A percentile compares a stretch with the other conserved stretches of the same genome.
These are phyloP conservation scores for Entonaema liquescens DNA, from an alignment of 495 filamentous ascomycete species.

Conservation along the genomic window DNA sequence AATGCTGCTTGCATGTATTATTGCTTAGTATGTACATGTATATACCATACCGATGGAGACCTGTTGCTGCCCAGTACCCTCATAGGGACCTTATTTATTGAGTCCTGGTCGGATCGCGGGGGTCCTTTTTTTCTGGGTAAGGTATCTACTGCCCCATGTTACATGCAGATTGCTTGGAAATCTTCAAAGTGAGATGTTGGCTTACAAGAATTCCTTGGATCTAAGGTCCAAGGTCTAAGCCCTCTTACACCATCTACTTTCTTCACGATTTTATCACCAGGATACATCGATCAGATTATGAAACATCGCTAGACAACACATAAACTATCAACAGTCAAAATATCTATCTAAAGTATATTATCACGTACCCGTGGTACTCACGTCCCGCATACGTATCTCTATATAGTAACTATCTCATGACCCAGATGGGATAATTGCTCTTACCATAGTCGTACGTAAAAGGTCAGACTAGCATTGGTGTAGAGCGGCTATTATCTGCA, in stretches of 20 bases:
- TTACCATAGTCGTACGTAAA: neutral
- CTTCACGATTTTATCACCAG: neutral
- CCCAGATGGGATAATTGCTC: neutral
- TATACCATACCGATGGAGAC: constrained; percentile 15
- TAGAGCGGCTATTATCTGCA: neutral
- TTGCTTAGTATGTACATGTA: constrained; percentile 9
- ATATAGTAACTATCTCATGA: neutral
- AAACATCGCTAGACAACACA: neutral
- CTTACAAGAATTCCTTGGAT: neutral
- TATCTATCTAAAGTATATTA: too few relatives aligned
- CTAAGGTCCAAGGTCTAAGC: neutral
- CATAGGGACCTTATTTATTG: constrained; percentile 14
- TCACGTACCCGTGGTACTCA: neutral
- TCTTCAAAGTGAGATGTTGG: constrained; percentile 1
- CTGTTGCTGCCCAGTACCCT: constrained; percentile 36
- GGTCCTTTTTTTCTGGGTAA: constrained; percentile 24
- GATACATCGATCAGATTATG: neutral
- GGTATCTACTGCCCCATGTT: constrained; percentile 24
- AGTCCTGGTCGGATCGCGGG: constrained; percentile 25
- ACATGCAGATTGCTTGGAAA: constrained; percentile 17
- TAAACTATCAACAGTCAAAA: neutral
- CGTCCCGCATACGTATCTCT: neutral
- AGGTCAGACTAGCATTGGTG: neutral
- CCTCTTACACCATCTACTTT: neutral
- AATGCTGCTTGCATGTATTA: constrained; percentile 16